These are phyloP conservation scores for Marsdenia floribunda DNA, from an alignment of 257 asterid species.

Conservation along the genomic window DNA sequence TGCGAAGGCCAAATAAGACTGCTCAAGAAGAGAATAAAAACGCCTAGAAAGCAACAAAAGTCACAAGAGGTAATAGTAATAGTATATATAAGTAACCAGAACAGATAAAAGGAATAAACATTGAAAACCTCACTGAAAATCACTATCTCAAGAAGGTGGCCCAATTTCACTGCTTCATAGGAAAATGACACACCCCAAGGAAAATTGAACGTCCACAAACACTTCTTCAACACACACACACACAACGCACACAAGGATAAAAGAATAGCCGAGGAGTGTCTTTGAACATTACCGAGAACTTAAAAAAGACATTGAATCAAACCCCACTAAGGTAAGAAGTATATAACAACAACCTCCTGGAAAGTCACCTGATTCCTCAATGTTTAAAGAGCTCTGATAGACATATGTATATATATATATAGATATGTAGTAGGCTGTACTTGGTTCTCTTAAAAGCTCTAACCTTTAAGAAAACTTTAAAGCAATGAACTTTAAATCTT, in stretches of 20 bases:
- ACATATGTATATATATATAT: too few relatives aligned
- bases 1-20: slow-evolving; percentile 71
- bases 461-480: slow-evolving; percentile 24
- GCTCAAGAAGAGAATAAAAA: slow-evolving; percentile 89
- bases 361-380: slow-evolving; percentile 12
- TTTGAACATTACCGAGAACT: slow-evolving; percentile 4
- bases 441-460: slow-evolving; percentile 15
- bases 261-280: not conserved
- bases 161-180: slow-evolving; percentile 47
- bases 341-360: slow-evolving; percentile 4
- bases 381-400: not conserved
- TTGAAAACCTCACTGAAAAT: slow-evolving; percentile 61
- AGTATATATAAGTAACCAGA: slow-evolving; percentile 23
- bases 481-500: slow-evolving; percentile 35
- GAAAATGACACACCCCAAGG: slow-evolving; percentile 48
- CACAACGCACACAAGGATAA: slow-evolving; percentile 7
- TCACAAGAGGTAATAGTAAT: slow-evolving; percentile 14
- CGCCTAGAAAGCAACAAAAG: slow-evolving; percentile 85
- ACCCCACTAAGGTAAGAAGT: slow-evolving; percentile 7
- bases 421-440: not conserved
- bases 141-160: slow-evolving; percentile 39
- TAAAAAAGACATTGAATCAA: slow-evolving; percentile 1
- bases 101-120: slow-evolving; percentile 81
- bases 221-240: slow-evolving; percentile 15
- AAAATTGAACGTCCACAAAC: slow-evolving; percentile 18